A percentile compares a stretch with the other conserved stretches of the same genome.
These are phyloP conservation scores for Leccinum subtestaceum DNA, from an alignment of 768 basidiomycete genomes.

Conservation along the genomic window DNA sequence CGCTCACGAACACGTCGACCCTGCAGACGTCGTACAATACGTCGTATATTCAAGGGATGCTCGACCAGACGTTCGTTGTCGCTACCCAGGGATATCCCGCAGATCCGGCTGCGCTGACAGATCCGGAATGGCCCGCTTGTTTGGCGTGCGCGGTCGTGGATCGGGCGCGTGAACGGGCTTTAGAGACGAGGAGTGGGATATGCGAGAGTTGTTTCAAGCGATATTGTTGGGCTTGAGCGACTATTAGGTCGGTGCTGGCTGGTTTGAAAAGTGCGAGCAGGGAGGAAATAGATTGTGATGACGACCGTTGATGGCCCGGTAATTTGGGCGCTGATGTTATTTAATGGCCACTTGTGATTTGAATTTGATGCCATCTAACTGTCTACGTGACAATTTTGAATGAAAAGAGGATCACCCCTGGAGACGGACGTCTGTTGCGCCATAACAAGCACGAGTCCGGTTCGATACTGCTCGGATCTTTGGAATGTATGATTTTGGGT, in stretches of 20 bases:
- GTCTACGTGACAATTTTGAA: too few species aligned
- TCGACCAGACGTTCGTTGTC: slow-evolving; percentile 45
- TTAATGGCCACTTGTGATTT: too few species aligned
- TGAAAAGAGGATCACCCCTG: too few species aligned
- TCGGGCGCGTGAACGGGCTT: slow-evolving; percentile 34
- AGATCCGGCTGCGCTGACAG: slow-evolving; percentile 27
- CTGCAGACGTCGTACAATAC: slow-evolving; percentile 36
- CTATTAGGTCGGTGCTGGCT: not conserved
- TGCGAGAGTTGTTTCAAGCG: slow-evolving; percentile 31
- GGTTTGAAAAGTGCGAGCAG: not conserved
- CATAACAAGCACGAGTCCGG: too few species aligned
- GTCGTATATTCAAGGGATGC: slow-evolving; percentile 40
- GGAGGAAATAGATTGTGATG: not conserved
- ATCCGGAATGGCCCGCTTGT: slow-evolving; percentile 46
- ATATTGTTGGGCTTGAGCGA: slow-evolving; percentile 30
- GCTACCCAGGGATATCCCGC: slow-evolving; percentile 42
- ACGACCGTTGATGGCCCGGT: too few species aligned
- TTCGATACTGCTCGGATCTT: too few species aligned
- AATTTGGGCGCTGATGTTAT: too few species aligned
- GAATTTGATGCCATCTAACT: too few species aligned
- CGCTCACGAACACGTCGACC: slow-evolving; percentile 44
- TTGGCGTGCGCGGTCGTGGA: slow-evolving; percentile 54
- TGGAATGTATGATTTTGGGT: too few species aligned
- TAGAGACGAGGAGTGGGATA: slow-evolving; percentile 28
- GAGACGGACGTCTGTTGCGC: too few species aligned